Percentiles rank a stretch among this genome's conserved stretches.
These are phyloP conservation scores for Perkinsela sp. DNA, from an alignment of 208 protist genomes.

Conservation along the genomic window DNA sequence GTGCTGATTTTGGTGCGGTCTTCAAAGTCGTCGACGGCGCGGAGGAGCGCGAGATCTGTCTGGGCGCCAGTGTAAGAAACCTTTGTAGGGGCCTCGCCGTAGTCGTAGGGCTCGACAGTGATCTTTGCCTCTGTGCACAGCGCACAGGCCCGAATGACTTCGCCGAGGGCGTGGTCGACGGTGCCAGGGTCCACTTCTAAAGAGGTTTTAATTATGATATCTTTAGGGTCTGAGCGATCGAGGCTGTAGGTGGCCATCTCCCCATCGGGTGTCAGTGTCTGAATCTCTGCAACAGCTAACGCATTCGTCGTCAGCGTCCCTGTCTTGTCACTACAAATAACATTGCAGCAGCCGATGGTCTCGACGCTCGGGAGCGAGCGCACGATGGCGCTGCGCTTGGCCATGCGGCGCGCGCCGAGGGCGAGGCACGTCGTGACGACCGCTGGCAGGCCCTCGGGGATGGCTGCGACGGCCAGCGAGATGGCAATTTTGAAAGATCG, in stretches of 20 bases:
- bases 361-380: slow-evolving; percentile 81
- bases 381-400: slow-evolving; percentile 74
- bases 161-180: neutral
- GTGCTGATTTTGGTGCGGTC: neutral
- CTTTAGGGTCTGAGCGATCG: too few species aligned
- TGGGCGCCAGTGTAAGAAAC: too few species aligned
- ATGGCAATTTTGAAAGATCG: slow-evolving; percentile 86
- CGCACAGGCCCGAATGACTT: neutral
- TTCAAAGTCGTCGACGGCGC: too few species aligned
- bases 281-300: slow-evolving; percentile 67
- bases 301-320: slow-evolving; percentile 93
- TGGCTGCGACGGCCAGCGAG: slow-evolving; percentile 83
- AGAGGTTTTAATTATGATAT: too few species aligned
- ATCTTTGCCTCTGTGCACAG: neutral
- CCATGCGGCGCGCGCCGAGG: slow-evolving; percentile 79
- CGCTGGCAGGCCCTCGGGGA: slow-evolving; percentile 88
- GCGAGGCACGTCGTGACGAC: slow-evolving; percentile 83
- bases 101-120: neutral
- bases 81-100: too few species aligned
- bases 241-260: too few species aligned
- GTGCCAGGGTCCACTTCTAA: too few species aligned
- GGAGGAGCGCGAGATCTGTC: too few species aligned
- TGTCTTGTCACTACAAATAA: slow-evolving; percentile 97
- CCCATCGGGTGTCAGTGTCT: slow-evolving; percentile 14
- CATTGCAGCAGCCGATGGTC: slow-evolving; percentile 81